Evolutionary conservation across 2,329 filamentous ascomycete genomes (phyloP).

Genomic region (Fusarium cicatricum): DNA sequence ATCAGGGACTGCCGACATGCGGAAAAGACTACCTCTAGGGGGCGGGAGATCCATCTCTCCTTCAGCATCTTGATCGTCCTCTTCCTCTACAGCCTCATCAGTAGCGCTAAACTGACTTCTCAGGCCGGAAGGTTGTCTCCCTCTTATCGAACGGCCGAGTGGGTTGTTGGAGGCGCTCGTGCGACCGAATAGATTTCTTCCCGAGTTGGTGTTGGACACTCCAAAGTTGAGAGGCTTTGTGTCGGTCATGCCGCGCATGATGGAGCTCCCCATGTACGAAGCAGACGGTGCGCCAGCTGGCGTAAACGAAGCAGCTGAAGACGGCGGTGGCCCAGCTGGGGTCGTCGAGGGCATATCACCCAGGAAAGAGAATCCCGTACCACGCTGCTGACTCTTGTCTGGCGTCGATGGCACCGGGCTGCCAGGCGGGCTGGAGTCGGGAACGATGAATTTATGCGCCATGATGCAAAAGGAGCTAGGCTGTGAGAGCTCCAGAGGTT

Average conservation of each 20-base stretch:
- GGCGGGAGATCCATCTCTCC: conserved; percentile 48
- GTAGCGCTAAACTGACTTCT: conserved; percentile 52
- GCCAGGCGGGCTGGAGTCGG: conserved; percentile 53
- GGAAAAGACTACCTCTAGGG: conserved; percentile 46
- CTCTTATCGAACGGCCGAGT: conserved; percentile 58
- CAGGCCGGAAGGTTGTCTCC: conserved; percentile 58
- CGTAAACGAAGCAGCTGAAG: conserved; percentile 63
- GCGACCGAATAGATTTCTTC: conserved; percentile 50
- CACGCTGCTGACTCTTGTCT: conserved; percentile 49
- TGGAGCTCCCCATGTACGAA: conserved; percentile 63
- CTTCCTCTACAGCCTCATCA: conserved; percentile 45
- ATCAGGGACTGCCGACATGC: conserved; percentile 33
- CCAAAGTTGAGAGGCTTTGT: conserved; percentile 53
- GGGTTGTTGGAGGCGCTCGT: conserved; percentile 52
- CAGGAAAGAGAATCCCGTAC: conserved; percentile 50
- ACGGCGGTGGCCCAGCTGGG: conserved; percentile 60
- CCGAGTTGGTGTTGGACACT: conserved; percentile 38
- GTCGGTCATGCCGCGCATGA: conserved; percentile 54
- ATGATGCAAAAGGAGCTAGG: conserved; percentile 43
- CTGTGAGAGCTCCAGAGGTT: conserved; percentile 28
- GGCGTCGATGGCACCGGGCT: conserved; percentile 60
- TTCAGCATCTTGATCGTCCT: conserved; percentile 46
- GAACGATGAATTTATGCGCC: conserved; percentile 53
- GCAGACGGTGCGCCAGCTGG: conserved; percentile 64
- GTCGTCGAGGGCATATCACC: conserved; percentile 61